phyloP scores from a whole-genome alignment of 331 rosid species.

The Erythrophleum ivorense region DNA sequence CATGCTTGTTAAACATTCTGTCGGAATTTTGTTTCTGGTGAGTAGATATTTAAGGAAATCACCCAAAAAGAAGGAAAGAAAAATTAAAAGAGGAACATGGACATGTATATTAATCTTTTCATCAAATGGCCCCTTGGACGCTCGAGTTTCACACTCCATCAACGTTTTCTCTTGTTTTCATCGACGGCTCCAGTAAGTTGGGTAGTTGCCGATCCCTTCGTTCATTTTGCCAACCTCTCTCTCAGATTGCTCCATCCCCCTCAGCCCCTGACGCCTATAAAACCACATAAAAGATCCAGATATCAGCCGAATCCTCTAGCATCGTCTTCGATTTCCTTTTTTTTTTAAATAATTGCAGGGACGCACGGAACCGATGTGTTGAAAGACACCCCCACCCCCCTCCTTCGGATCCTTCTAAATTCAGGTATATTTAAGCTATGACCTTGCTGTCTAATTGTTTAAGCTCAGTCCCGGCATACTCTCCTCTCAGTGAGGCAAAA shows the following conservation, averaged over 20 bases:
- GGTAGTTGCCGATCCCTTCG: background rate
- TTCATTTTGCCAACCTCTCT: no score
- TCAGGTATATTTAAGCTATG: conserved; percentile 14
- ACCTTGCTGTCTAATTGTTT: conserved; percentile 13
- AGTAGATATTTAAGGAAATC: background rate
- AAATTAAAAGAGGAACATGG: no score
- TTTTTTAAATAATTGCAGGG: background rate
- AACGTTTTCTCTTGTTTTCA: background rate
- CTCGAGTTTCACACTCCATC: no score
- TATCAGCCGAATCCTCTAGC: background rate
- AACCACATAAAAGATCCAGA: no score
- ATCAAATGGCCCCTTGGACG: no score
- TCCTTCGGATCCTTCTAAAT: background rate
- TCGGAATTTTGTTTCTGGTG: background rate
- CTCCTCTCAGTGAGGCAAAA: background rate
- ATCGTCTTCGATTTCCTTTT: background rate
- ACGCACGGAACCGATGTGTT: background rate
- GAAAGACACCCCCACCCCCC: background rate
- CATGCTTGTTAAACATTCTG: background rate
- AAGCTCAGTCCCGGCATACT: conserved; percentile 21
- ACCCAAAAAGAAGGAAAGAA: background rate
- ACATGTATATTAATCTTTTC: no score
- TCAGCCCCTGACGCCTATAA: background rate
- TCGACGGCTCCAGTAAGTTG: background rate
- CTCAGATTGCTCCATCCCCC: background rate